Evolutionary conservation across 2,329 filamentous ascomycete genomes (phyloP).

Genomic region (Alternaria longipes): DNA sequence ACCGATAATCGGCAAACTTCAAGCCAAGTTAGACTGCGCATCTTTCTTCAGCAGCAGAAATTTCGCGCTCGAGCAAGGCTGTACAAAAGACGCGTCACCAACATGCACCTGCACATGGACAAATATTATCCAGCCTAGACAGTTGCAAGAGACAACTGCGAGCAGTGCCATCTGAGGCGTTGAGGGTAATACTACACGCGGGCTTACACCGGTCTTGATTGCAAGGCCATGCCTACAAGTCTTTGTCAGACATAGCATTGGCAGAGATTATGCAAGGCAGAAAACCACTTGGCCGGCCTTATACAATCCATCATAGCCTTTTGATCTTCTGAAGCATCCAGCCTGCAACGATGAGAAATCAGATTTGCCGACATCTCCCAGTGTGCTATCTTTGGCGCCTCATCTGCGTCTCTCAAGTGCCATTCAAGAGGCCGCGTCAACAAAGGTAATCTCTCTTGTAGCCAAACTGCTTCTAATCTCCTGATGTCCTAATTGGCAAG

Average conservation of each 20-base stretch:
- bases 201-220: conserved; percentile 8
- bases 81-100: conserved; percentile 13
- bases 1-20: conserved; percentile 9
- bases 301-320: conserved; percentile 1
- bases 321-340: background rate
- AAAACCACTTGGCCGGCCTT: conserved; percentile 15
- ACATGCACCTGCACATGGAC: background rate
- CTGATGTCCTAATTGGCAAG: background rate
- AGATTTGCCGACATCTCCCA: background rate
- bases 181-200: conserved; percentile 3
- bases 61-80: background rate
- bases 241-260: conserved; percentile 6
- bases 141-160: background rate
- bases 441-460: background rate
- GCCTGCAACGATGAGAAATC: background rate
- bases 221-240: conserved; percentile 2
- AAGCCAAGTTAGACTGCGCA: conserved; percentile 14
- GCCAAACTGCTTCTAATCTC: background rate
- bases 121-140: background rate
- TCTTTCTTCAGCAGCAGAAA: background rate
- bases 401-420: background rate
- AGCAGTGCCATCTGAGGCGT: background rate
- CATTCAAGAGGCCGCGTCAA: background rate
- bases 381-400: background rate
- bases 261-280: conserved; percentile 2